phyloP scores from a whole-genome alignment of 1,139 yeast genomes.

The Candida anutae region DNA sequence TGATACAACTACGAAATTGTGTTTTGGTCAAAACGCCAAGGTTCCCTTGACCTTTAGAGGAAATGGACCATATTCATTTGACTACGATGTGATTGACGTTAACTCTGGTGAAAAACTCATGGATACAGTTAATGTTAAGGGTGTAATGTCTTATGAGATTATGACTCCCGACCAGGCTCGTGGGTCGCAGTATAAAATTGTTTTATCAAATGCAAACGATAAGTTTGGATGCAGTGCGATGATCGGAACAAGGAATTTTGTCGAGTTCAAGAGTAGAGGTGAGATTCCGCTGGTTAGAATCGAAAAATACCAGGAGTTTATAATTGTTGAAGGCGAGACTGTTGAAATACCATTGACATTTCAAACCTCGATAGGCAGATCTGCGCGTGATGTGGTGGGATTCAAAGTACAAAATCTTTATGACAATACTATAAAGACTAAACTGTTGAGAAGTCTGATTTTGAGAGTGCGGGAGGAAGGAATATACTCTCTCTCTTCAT shows the following conservation, averaged over 20 bases:
- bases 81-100: constrained; percentile 44
- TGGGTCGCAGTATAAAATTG: constrained; percentile 67
- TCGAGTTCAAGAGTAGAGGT: constrained; percentile 21
- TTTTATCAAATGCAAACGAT: constrained; percentile 61
- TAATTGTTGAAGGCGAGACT: constrained; percentile 54
- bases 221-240: constrained; percentile 63
- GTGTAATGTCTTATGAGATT: constrained; percentile 38
- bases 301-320: constrained; percentile 6
- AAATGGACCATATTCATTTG: constrained; percentile 65
- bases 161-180: constrained; percentile 44
- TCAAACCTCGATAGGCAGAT: constrained; percentile 21
- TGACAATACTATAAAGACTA: constrained; percentile 7
- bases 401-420: constrained; percentile 13
- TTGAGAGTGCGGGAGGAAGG: constrained; percentile 54
- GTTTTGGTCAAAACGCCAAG: constrained; percentile 30
- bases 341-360: constrained; percentile 51
- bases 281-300: constrained; percentile 12
- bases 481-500: constrained; percentile 47
- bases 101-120: constrained; percentile 27
- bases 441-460: constrained; percentile 23
- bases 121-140: constrained; percentile 36
- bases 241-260: constrained; percentile 26
- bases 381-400: constrained; percentile 19
- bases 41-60: constrained; percentile 63
- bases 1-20: constrained; percentile 18